Evolutionary conservation across 2,329 filamentous ascomycete species (phyloP).

Genomic region (Grosmannia penicillata): DNA sequence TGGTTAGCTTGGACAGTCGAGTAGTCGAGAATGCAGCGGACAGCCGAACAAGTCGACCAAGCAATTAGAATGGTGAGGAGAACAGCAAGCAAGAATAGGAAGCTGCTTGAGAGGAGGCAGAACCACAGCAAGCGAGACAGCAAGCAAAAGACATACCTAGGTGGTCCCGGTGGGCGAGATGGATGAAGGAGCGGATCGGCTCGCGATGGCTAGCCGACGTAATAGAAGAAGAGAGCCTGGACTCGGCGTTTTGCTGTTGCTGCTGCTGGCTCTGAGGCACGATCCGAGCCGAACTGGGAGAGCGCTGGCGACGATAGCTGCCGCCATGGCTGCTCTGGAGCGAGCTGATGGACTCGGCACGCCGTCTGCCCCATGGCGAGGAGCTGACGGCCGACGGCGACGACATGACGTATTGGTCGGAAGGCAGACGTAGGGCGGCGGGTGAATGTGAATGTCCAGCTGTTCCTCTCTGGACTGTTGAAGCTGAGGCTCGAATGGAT

Average conservation of each 20-base stretch:
- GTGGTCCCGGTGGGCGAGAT: conserved; percentile 46
- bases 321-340: not conserved
- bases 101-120: too few relatives aligned
- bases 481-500: too few relatives aligned
- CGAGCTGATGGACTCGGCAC: not conserved
- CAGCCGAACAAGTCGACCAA: too few relatives aligned
- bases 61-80: too few relatives aligned
- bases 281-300: not conserved
- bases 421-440: too few relatives aligned
- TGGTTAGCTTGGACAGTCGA: too few relatives aligned
- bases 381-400: not conserved
- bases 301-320: not conserved
- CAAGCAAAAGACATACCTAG: conserved; percentile 36
- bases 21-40: not conserved
- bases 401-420: too few relatives aligned
- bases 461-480: too few relatives aligned
- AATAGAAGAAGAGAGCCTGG: conserved; percentile 24
- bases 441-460: not conserved
- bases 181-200: conserved; percentile 58
- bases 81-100: too few relatives aligned
- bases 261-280: not conserved
- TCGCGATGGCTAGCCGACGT: conserved; percentile 36
- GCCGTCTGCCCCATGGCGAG: not conserved
- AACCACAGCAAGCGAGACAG: too few relatives aligned
- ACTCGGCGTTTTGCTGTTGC: conserved; percentile 2